Percentiles rank a stretch among this genome's conserved stretches.
phyloP scores from a whole-genome alignment of 495 filamentous ascomycete species.

The Zalerion maritima region DNA sequence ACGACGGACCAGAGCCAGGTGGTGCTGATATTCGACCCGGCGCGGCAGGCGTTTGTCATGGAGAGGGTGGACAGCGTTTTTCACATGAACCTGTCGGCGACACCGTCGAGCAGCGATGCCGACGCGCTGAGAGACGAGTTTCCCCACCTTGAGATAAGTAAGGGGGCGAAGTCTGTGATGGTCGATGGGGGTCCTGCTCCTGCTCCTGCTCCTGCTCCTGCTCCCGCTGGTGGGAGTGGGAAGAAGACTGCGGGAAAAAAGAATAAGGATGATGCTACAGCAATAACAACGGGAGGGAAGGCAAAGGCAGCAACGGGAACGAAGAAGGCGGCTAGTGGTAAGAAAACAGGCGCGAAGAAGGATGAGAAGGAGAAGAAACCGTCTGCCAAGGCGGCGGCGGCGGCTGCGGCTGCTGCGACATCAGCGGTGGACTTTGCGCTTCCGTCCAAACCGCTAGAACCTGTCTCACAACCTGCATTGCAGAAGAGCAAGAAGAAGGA shows the following conservation, averaged over 20 bases:
- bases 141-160: constrained; percentile 29
- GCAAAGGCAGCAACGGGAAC: constrained; percentile 8
- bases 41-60: constrained; percentile 38
- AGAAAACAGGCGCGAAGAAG: constrained; percentile 10
- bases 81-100: constrained; percentile 40
- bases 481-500: constrained; percentile 12
- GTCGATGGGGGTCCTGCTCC: too few relatives aligned
- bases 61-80: constrained; percentile 43
- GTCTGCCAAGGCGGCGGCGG: constrained; percentile 7
- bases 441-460: constrained; percentile 7
- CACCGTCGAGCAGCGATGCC: constrained; percentile 22
- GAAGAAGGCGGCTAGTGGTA: constrained; percentile 5
- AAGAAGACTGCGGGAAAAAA: too few relatives aligned
- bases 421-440: constrained; percentile 10
- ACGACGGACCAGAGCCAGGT: constrained; percentile 34
- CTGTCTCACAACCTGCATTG: constrained; percentile 7
- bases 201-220: too few relatives aligned
- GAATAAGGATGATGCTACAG: too few relatives aligned
- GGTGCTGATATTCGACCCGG: constrained; percentile 39
- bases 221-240: too few relatives aligned
- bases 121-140: constrained; percentile 26
- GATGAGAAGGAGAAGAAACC: constrained; percentile 10
- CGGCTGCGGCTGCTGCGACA: neutral
- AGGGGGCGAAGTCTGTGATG: too few relatives aligned
- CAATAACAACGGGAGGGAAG: too few relatives aligned